Evolutionary conservation across 1,284 basidiomycete species (phyloP).

Genomic region (Ceratobasidium sp.): DNA sequence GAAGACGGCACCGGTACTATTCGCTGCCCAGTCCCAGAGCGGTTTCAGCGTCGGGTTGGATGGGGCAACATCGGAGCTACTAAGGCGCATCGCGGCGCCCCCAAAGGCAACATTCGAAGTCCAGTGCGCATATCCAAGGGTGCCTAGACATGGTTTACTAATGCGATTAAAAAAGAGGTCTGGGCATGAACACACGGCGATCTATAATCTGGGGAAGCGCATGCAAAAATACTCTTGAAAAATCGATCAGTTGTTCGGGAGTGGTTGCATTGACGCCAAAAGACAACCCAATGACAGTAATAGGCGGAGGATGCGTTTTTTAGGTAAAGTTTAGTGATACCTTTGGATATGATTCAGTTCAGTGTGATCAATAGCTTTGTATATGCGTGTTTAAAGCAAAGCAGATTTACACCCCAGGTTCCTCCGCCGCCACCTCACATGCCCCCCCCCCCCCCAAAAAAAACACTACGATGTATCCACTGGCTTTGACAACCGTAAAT

Average conservation of each 20-base stretch:
- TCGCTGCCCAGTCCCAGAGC: neutral
- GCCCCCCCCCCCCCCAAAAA: too few species aligned
- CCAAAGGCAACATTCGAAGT: neutral
- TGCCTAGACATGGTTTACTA: neutral
- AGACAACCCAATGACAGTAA: neutral
- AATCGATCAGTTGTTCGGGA: neutral
- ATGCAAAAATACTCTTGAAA: neutral
- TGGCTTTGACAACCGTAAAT: slow-evolving; percentile 31
- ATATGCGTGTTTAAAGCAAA: neutral
- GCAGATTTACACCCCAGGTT: slow-evolving; percentile 1
- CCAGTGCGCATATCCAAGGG: neutral
- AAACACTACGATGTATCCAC: slow-evolving; percentile 20
- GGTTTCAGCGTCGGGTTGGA: neutral
- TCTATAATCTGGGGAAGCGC: slow-evolving; percentile 3
- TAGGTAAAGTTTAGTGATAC: slow-evolving; percentile 18
- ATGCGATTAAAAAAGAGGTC: too few species aligned
- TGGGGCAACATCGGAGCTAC: neutral
- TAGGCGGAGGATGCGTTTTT: slow-evolving; percentile 4
- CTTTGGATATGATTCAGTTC: neutral
- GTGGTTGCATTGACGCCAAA: neutral
- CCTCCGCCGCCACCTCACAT: slow-evolving; percentile 36
- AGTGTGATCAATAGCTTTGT: neutral
- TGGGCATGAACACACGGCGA: neutral
- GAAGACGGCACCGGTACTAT: neutral
- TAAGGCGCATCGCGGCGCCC: neutral